A percentile compares a stretch with the other conserved stretches of the same genome.
Evolutionary conservation across 495 filamentous ascomycete species (phyloP).

Genomic region (Penicillium steckii): DNA sequence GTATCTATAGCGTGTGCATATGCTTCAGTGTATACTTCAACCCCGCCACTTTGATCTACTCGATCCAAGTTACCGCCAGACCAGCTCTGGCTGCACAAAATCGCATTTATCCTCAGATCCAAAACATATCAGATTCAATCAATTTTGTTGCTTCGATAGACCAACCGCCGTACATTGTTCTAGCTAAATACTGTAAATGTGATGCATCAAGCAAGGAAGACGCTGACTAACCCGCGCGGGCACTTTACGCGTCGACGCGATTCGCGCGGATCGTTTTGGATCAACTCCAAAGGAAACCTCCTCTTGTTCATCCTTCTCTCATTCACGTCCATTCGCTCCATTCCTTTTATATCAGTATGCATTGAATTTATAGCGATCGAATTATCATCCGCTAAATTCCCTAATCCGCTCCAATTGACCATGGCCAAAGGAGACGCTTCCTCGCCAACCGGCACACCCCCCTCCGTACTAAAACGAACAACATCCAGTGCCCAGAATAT

Average conservation of each 20-base stretch:
- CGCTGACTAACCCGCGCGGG: not conserved
- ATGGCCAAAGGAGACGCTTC: conserved; percentile 39
- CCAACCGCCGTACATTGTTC: too few species aligned
- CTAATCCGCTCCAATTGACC: conserved; percentile 7
- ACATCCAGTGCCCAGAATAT: conserved; percentile 50
- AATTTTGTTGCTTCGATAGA: too few species aligned
- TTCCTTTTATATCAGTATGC: conserved; percentile 2
- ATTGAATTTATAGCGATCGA: not conserved
- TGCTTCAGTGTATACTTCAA: too few species aligned
- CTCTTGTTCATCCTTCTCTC: not conserved
- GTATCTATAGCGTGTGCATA: too few species aligned
- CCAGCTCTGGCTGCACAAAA: too few species aligned
- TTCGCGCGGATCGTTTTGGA: conserved; percentile 19
- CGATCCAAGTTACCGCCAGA: too few species aligned
- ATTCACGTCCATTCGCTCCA: conserved; percentile 1
- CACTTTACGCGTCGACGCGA: conserved; percentile 48
- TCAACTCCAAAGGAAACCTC: not conserved
- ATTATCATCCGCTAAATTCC: not conserved
- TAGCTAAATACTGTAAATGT: too few species aligned
- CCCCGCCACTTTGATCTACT: too few species aligned
- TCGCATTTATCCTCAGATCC: too few species aligned
- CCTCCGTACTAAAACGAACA: conserved; percentile 42
- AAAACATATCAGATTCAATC: too few species aligned
- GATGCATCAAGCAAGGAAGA: not conserved
- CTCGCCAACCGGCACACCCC: conserved; percentile 43